Base-by-base conservation (phyloP, 495 filamentous ascomycete genomes). In the Aspergillus avenaceus region DNA sequence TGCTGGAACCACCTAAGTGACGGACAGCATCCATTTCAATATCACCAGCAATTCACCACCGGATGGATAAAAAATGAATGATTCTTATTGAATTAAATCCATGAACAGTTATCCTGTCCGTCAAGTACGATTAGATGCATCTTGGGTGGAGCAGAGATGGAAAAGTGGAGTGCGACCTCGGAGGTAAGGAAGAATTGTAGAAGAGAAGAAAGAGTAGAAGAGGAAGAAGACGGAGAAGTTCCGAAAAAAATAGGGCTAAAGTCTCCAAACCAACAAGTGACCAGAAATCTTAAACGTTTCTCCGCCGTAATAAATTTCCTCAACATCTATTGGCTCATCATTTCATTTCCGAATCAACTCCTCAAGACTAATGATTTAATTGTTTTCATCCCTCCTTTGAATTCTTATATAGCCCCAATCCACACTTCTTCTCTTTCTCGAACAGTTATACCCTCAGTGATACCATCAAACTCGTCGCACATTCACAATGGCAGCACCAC, bases 281-380 rank as follows among this genome's bases (percentile, higher is more conserved):
- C 19, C 23, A 34, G 32, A 21, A 44, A 44, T 28, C 41, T 26
- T 44, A 44, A 61, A 53, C 53, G 59, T 65, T 67, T 65, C 58
- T 63, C 58, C 61, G 55, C 56, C 53, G 48, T 16, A 41, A 5
- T 48, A 4, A 11, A 34, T 23, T 40, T 21, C 36, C n/a, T 26
- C 2, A 47, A 23, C 27, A 13, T 6, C 14, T 18, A 25, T 25
- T 50, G 56, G 54, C 45, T 57, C 52, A 50, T 31, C n/a, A n/a
- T 43, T 44, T 43, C 6, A 41, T 44, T 45, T 45, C 12, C 14
- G n/a, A 16, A 16, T 31, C 16, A 42, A 42, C n/a, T n/a, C n/a
- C n/a, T n/a, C n/a, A n/a, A n/a, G n/a, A 38, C 16, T 38, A 18
- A 9, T 38, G 34, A n/a, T 5, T 14, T 34, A 34, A 5, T 34